A percentile compares a stretch with the other conserved stretches of the same genome.
phyloP scores from a whole-genome alignment of 805 yeast genomes.

The Kuraishia piskuri region DNA sequence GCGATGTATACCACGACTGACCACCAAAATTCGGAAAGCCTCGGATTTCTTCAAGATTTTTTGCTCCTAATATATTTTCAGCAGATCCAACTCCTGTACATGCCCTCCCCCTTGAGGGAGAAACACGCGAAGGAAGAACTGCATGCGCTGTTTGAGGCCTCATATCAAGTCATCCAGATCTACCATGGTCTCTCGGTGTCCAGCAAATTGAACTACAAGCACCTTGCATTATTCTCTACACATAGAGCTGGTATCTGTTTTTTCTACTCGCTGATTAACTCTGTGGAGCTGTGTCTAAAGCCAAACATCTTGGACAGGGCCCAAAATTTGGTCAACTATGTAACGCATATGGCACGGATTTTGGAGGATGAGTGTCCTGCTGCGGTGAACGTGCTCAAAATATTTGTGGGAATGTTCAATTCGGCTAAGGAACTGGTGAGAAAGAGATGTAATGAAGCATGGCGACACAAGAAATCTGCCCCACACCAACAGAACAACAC shows the following conservation, averaged over 20 bases:
- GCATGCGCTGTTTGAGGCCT: slow-evolving; percentile 7
- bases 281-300: slow-evolving; percentile 6
- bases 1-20: neutral
- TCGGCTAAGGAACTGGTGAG: slow-evolving; percentile 7
- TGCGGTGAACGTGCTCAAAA: slow-evolving; percentile 8
- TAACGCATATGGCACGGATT: slow-evolving; percentile 2
- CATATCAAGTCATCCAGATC: slow-evolving; percentile 7
- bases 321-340: slow-evolving; percentile 2
- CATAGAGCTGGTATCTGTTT: slow-evolving; percentile 13
- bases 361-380: slow-evolving; percentile 10
- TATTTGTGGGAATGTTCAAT: slow-evolving; percentile 9
- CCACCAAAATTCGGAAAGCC: neutral
- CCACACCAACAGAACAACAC: neutral
- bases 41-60: slow-evolving; percentile 7
- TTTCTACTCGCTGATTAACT: slow-evolving; percentile 12
- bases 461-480: neutral
- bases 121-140: slow-evolving; percentile 5
- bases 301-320: slow-evolving; percentile 4
- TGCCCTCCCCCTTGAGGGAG: slow-evolving; percentile 7
- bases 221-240: slow-evolving; percentile 13
- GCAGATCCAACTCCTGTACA: slow-evolving; percentile 10
- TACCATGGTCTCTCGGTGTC: slow-evolving; percentile 7
- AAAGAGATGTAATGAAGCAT: slow-evolving; percentile 3
- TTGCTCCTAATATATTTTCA: slow-evolving; percentile 13
- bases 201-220: slow-evolving; percentile 13